Conservation (phyloP, 306 rosid species). For the Medicago truncatula region MtrunA17r5.0-ANR NC_053042.1:38280501-38281000, state of each 20-base stretch:
- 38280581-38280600: not conserved
- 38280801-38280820: not conserved
- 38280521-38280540: not conserved
- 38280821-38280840: slow-evolving; percentile 59
- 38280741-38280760: slow-evolving; percentile 10
- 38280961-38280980: slow-evolving; percentile 42
- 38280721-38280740: slow-evolving; percentile 8
- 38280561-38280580: not conserved
- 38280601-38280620: not conserved
- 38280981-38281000: slow-evolving; percentile 46
- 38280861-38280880: slow-evolving; percentile 55
- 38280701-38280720: not conserved
- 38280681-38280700: slow-evolving; percentile 35
- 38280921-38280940: slow-evolving; percentile 41
- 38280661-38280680: slow-evolving; percentile 19
- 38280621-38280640: not conserved
- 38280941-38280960: slow-evolving; percentile 42
- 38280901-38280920: slow-evolving; percentile 47
- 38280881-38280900: slow-evolving; percentile 54
- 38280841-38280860: slow-evolving; percentile 57
- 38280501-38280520: too few species aligned
- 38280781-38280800: slow-evolving; percentile 31
- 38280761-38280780: slow-evolving; percentile 27
- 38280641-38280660: not conserved
- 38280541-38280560: not conserved